Base-by-base conservation (phyloP, 2,329 filamentous ascomycete species). In the Plectosphaerella plurivora region DNA sequence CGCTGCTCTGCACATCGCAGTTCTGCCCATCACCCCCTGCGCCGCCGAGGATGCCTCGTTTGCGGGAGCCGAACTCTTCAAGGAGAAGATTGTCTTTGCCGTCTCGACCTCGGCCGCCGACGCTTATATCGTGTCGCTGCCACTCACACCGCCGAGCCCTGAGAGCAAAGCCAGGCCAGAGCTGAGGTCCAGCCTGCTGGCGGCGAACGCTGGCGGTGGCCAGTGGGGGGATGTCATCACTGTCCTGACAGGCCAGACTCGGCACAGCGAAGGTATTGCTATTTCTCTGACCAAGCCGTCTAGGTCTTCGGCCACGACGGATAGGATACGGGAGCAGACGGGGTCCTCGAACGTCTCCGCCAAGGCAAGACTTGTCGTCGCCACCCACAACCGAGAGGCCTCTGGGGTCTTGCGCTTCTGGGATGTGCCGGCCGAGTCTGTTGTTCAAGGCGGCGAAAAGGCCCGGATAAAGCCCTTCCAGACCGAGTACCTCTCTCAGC, bases 141-240 rank as follows among this genome's bases (percentile, higher is more conserved):
- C 83, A 0, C 70, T 86, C 28, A 83, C 79, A 1, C 83, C 83
- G 0, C 83, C 83, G 0, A 86, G 82, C 3, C 76, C 79, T 11
- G 71, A 76, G 60, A 83, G 79, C 64, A 86, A 85, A 61, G 70
- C 73, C 3, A 72, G 82, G 11, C 70, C 74, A 4, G 79, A 84
- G 54, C 68, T 86, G 22, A 74, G 72, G 50, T 66, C 68, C 16
- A 74, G 72, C 53, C 71, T 84, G 10, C 63, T 82, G 49, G 75
- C 77, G 8, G 78, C 75, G 18, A 77, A 74, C 55, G 78, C 78
- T 36, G 83, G 83, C 16, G 81, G 76, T 33, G 82, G 83, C 39
- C 75, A 74, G n/a, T 87, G 83, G 82, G 82, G 82, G 7, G 83
- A 87, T 65, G 77, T 75, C 0, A 66, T 87, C 22, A 71, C 77